Evolutionary conservation across 2,329 filamentous ascomycete species (phyloP), one percentile per base, ranked within the genome.

Genomic region (Aspergillus sp.): DNA sequence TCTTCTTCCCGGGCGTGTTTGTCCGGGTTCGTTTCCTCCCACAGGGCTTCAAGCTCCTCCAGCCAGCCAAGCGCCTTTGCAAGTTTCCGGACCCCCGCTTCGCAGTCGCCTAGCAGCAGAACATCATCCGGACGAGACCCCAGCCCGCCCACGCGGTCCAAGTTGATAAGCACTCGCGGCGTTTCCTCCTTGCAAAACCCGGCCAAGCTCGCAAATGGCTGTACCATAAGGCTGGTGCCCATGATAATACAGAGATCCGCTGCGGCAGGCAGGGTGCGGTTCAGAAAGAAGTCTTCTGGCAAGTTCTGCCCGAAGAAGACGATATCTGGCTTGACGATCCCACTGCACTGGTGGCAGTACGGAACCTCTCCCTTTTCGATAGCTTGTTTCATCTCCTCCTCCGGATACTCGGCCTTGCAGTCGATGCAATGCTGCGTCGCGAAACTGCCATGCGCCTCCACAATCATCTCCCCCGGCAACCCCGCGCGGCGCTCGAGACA

Each of bases 381-480:
- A 37, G 79, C 74, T 41, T 74, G 63, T 48, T 71, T 72, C 82
- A 96, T 94, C 44, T 74, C 58, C 3, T 81, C 75, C 22, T 80
- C 78, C 0, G 85, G 81, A 52, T 78, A 96, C 1, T 71, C 58
- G 0, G 61, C 64, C 52, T 78, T 78, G 68, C 91, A 98, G 15
- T 94, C 86, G 48, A 96, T 88, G 58, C 91, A 98, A 44, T 80
- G 74, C 61, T 96, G 89, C 1, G 74, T 76, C 14, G 89, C 89
- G 55, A 96, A 98, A 56, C 86, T 94, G 28, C 91, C 91, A 57
- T 98, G 91, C 0, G 91, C 91, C 61, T 96, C 89, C 19, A 98
- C 71, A 30, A 98, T 88, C 58, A 74, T 78, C 2, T 89, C 78
- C 0, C 67, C 71, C 0, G 86, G 83, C 1, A 98, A 78, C 15